phyloP scores from a whole-genome alignment of 116 monocot species.

The Zostera marina region DNA sequence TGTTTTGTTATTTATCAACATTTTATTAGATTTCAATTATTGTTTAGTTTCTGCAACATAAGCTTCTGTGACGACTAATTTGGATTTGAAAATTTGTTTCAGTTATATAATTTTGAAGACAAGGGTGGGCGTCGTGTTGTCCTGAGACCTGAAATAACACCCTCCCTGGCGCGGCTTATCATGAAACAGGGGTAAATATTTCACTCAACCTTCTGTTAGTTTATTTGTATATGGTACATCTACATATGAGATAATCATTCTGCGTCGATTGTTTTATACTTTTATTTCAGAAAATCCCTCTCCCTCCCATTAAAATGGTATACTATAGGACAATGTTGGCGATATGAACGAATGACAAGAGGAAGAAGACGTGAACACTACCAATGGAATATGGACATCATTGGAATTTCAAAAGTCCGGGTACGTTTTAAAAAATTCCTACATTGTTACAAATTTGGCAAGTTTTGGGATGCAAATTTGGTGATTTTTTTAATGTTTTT shows the following conservation, averaged over 20 bases:
- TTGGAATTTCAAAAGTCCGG: slow-evolving; percentile 73
- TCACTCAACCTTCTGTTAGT: neutral
- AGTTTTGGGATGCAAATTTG: no score
- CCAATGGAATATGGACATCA: slow-evolving; percentile 99
- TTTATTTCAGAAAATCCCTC: slow-evolving; percentile 62
- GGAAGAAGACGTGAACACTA: slow-evolving; percentile 97
- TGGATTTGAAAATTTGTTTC: neutral
- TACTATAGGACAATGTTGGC: slow-evolving; percentile 98
- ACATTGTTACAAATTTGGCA: no score
- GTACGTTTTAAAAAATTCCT: slow-evolving; percentile 23
- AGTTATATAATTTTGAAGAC: slow-evolving; percentile 98
- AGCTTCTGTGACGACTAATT: no score
- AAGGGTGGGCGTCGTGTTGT: slow-evolving; percentile 97
- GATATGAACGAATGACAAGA: slow-evolving; percentile 98
- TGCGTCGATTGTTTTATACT: slow-evolving; percentile 5
- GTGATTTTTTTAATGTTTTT: no score
- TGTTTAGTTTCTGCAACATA: no score
- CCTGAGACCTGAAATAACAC: slow-evolving; percentile 97
- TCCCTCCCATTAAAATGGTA: slow-evolving; percentile 98
- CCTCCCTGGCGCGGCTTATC: slow-evolving; percentile 90
- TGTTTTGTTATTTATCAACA: neutral
- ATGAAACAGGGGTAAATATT: slow-evolving; percentile 78
- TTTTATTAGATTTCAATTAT: no score
- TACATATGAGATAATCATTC: neutral
- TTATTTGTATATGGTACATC: neutral